Evolutionary conservation across 352 stramenopile genomes (phyloP), one percentile per base, ranked within the genome.

Genomic region (Globisporangium alternatum): DNA sequence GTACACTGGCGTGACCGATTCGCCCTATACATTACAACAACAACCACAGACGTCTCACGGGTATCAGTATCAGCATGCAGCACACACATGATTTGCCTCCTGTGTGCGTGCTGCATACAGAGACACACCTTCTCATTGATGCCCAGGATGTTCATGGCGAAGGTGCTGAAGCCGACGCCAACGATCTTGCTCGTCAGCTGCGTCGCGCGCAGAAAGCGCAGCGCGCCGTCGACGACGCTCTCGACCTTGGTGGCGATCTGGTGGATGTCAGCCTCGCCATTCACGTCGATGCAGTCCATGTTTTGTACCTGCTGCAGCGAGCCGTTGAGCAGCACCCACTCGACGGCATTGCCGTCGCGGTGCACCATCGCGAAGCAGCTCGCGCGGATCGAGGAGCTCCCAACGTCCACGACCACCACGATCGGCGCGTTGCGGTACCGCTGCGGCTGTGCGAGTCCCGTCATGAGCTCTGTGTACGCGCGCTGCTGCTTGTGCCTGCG

Each of bases 71-170:
- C 2, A 41, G 7, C 3, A 12, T 2, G 17, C 21, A 41, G 17
- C 49, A 21, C 17, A 15, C 28, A 56, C 5, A n/a, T n/a, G n/a
- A n/a, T n/a, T n/a, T n/a, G n/a, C n/a, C n/a, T n/a, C n/a, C n/a
- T n/a, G n/a, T 2, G 17, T 53, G 10, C 3, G 13, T 54, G 21
- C 13, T 8, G 37, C 19, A 4, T 6, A 67, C 19, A 56, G 12
- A 22, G 9, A 19, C 64, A 9, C 52, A 80, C 76, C 72, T 75
- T 69, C 5, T 45, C 41, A 70, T 98, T 80, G 0, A 98, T 67
- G 7, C 90, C 94, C 19, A 98, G 65, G 13, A 98, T 56, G 62
- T 98, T 98, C 93, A 98, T 98, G 1, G 84, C 92, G 72, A 98
- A 98, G 33, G 83, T 89, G 60, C 88, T 96, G 70, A 98, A 97